Percentiles rank a stretch among this genome's conserved stretches.
phyloP scores from a whole-genome alignment of 2,329 filamentous ascomycete genomes.

The Colletotrichum musicola region DNA sequence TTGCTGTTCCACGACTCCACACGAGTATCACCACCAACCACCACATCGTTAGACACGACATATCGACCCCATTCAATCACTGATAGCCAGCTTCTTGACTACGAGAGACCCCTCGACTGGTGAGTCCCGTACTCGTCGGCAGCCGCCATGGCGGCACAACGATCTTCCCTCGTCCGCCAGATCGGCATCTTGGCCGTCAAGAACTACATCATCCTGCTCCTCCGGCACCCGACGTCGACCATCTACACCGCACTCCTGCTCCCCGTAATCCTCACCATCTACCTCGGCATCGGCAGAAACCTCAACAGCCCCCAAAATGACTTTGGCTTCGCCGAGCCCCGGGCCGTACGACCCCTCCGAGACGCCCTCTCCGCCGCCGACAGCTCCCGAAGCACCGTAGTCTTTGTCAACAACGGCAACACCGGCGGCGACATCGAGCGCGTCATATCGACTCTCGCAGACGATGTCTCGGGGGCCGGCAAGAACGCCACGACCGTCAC shows the following conservation, averaged over 20 bases:
- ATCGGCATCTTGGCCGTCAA: slow-evolving; percentile 72
- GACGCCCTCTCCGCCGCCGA: slow-evolving; percentile 20
- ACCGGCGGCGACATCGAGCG: slow-evolving; percentile 78
- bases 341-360: slow-evolving; percentile 71
- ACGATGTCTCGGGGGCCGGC: slow-evolving; percentile 42
- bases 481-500: slow-evolving; percentile 43
- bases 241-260: slow-evolving; percentile 69
- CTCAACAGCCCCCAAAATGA: slow-evolving; percentile 83
- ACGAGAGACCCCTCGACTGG: not conserved
- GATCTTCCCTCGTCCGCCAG: slow-evolving; percentile 54
- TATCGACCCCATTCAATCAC: too few species aligned
- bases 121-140: not conserved
- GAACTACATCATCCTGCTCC: slow-evolving; percentile 69
- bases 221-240: slow-evolving; percentile 64
- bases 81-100: too few species aligned
- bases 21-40: not conserved
- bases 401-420: slow-evolving; percentile 82
- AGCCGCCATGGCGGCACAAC: slow-evolving; percentile 18
- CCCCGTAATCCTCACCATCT: slow-evolving; percentile 68
- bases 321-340: slow-evolving; percentile 77
- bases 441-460: slow-evolving; percentile 74
- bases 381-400: slow-evolving; percentile 70
- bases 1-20: too few species aligned
- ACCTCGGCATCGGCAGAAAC: slow-evolving; percentile 80
- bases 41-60: too few species aligned